Conservation (phyloP, 805 yeast species). For the Hanseniaspora nectarophila region DNA sequence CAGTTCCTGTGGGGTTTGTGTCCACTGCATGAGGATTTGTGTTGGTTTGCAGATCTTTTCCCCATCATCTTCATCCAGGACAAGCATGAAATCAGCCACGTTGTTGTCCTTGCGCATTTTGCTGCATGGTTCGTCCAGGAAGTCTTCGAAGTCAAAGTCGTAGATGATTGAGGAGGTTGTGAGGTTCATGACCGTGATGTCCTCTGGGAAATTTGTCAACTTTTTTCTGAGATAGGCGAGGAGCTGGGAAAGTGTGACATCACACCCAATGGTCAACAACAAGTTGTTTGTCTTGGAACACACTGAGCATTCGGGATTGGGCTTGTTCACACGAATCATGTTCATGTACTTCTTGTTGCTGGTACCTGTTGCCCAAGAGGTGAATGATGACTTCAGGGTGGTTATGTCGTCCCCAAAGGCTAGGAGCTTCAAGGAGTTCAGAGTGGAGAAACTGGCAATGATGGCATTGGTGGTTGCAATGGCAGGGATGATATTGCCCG, state of each 20-base stretch:
- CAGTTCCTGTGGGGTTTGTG: conserved; percentile 15
- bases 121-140: conserved; percentile 37
- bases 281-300: conserved; percentile 47
- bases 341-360: conserved; percentile 45
- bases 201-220: conserved; percentile 40
- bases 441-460: conserved; percentile 75
- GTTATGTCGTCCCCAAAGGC: conserved; percentile 25
- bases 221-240: conserved; percentile 37
- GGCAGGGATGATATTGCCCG: conserved; percentile 97
- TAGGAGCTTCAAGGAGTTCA: conserved; percentile 54
- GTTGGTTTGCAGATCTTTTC: conserved; percentile 47
- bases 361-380: conserved; percentile 38
- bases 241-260: conserved; percentile 39
- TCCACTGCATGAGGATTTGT: conserved; percentile 29
- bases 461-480: conserved; percentile 96
- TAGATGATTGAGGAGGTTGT: conserved; percentile 48
- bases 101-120: conserved; percentile 28
- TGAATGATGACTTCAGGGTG: conserved; percentile 35
- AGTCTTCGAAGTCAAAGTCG: conserved; percentile 83
- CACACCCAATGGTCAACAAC: conserved; percentile 29
- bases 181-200: conserved; percentile 25
- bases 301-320: conserved; percentile 62
- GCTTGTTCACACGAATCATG: conserved; percentile 47
- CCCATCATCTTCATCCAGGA: conserved; percentile 70
- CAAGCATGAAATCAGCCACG: conserved; percentile 55